phyloP scores from a whole-genome alignment of 1,139 yeast genomes.

The Wickerhamomyces sp. region DNA sequence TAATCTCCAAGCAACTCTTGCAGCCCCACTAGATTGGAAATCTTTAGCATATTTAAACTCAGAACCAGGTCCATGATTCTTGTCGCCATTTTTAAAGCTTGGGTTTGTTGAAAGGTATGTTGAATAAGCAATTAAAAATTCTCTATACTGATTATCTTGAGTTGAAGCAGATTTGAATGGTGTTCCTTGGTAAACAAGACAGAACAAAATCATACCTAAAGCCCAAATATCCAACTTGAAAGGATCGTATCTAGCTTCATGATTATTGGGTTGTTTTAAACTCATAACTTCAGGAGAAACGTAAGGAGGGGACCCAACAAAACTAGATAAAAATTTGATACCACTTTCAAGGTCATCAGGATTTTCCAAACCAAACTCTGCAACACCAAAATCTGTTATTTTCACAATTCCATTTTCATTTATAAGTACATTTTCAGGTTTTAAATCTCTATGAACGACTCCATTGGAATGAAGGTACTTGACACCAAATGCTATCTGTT shows the following conservation, averaged over 20 bases:
- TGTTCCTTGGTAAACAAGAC: slow-evolving; percentile 52
- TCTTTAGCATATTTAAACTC: slow-evolving; percentile 64
- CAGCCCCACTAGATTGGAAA: slow-evolving; percentile 54
- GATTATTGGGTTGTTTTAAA: slow-evolving; percentile 34
- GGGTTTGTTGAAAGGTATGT: slow-evolving; percentile 48
- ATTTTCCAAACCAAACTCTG: slow-evolving; percentile 57
- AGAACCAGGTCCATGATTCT: slow-evolving; percentile 56
- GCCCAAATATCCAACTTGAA: slow-evolving; percentile 73
- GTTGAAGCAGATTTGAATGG: slow-evolving; percentile 54
- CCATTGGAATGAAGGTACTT: slow-evolving; percentile 72
- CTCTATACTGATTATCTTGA: slow-evolving; percentile 52
- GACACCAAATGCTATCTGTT: slow-evolving; percentile 49
- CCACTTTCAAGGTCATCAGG: slow-evolving; percentile 50
- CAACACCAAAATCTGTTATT: slow-evolving; percentile 68
- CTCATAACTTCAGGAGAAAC: slow-evolving; percentile 74
- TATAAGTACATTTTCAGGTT: slow-evolving; percentile 85
- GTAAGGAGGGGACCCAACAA: slow-evolving; percentile 79
- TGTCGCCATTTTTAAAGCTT: slow-evolving; percentile 45
- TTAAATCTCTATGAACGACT: slow-evolving; percentile 86
- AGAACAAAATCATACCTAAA: slow-evolving; percentile 60
- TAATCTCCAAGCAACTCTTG: slow-evolving; percentile 71
- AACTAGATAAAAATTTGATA: slow-evolving; percentile 40
- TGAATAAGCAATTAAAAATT: slow-evolving; percentile 50
- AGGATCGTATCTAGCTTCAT: slow-evolving; percentile 44
- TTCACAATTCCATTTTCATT: slow-evolving; percentile 53